Percentiles rank a stretch among this genome's conserved stretches.
Conservation (phyloP, 2,329 filamentous ascomycete species). For the Epichloe festucae region DNA sequence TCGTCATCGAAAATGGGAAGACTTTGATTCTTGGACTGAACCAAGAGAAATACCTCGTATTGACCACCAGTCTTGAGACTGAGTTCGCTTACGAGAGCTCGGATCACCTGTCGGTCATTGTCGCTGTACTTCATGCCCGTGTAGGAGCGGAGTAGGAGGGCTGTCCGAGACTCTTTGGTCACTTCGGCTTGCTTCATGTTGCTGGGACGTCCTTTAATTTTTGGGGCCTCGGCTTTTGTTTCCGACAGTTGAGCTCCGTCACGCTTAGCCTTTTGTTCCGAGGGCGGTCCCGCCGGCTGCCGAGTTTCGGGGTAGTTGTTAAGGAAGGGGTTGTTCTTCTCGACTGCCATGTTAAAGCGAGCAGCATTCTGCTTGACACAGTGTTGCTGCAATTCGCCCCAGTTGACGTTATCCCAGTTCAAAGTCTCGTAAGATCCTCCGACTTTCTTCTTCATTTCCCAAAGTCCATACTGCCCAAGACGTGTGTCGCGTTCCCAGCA, state of each 20-base stretch:
- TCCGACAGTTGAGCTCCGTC: background rate
- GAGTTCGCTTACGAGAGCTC: conserved; percentile 67
- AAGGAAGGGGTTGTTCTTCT: conserved; percentile 30
- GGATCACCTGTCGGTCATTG: conserved; percentile 67
- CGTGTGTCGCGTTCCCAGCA: conserved; percentile 59
- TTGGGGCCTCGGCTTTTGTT: conserved; percentile 1
- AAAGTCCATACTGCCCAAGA: conserved; percentile 52
- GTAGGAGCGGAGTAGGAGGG: conserved; percentile 64
- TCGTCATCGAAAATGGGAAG: conserved; percentile 46
- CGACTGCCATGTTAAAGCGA: conserved; percentile 39
- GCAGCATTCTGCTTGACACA: conserved; percentile 54
- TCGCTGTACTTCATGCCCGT: conserved; percentile 62
- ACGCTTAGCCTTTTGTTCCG: background rate
- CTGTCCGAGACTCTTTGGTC: conserved; percentile 44
- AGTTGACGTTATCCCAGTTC: conserved; percentile 53
- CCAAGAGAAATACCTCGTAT: conserved; percentile 67
- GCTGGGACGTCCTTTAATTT: conserved; percentile 8
- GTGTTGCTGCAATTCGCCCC: conserved; percentile 55
- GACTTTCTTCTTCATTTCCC: conserved; percentile 33
- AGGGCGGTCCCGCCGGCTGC: conserved; percentile 7
- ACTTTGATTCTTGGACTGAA: conserved; percentile 59
- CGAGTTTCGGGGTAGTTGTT: conserved; percentile 26
- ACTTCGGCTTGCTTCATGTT: conserved; percentile 11
- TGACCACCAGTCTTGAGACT: conserved; percentile 64
- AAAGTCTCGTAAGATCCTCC: conserved; percentile 24